phyloP scores from a whole-genome alignment of 2,329 filamentous ascomycete genomes.

The Sordariomycetes sp. region DNA sequence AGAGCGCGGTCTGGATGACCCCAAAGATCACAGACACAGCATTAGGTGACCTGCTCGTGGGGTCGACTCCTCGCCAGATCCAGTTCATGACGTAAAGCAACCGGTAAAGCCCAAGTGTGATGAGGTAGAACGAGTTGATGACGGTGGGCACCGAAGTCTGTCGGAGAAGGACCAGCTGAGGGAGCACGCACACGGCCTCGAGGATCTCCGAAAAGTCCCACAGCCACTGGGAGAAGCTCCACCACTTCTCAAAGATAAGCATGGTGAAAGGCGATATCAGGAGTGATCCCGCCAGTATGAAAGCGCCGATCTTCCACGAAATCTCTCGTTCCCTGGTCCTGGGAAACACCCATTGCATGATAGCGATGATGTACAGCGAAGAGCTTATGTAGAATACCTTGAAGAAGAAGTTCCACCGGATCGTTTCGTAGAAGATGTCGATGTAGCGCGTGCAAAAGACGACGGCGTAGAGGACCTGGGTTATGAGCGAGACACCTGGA shows the following conservation, averaged over 20 bases:
- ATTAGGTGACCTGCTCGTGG: conserved; percentile 48
- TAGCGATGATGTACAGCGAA: conserved; percentile 73
- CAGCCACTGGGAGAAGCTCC: conserved; percentile 53
- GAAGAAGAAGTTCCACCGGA: conserved; percentile 64
- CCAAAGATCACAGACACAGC: conserved; percentile 75
- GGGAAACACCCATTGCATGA: conserved; percentile 81
- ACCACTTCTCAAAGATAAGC: conserved; percentile 49
- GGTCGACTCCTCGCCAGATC: conserved; percentile 59
- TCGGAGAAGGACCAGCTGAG: conserved; percentile 81
- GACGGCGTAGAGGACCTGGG: conserved; percentile 73
- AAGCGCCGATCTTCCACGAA: conserved; percentile 82
- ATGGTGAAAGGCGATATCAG: conserved; percentile 62
- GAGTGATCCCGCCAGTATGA: conserved; percentile 54
- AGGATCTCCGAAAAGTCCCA: conserved; percentile 89
- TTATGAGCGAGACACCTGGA: conserved; percentile 81
- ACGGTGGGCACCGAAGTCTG: conserved; percentile 95
- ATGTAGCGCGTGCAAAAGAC: conserved; percentile 85
- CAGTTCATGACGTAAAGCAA: conserved; percentile 87
- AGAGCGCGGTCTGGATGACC: conserved; percentile 78
- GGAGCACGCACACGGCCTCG: conserved; percentile 82
- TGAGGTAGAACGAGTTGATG: conserved; percentile 91
- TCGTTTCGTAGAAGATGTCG: conserved; percentile 56
- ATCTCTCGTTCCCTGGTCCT: conserved; percentile 83
- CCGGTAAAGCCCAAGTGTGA: conserved; percentile 79
- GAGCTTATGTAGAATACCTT: conserved; percentile 84